Conservation (phyloP, 2,329 filamentous ascomycete species). For the Arthrinium phaeospermum region DNA sequence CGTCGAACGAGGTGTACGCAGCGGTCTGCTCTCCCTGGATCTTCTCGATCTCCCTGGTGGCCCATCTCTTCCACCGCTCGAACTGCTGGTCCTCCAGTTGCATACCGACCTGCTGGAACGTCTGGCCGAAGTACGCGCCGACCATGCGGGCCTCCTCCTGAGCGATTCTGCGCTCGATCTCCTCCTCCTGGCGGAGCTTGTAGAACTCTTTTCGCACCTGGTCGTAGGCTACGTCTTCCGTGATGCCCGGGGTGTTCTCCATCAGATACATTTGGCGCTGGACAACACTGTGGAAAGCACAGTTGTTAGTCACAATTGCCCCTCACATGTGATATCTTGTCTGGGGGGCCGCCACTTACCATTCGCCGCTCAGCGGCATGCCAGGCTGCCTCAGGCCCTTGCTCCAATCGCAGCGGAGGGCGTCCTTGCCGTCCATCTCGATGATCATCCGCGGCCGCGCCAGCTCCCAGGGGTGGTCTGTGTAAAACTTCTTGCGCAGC, state of each 20-base stretch:
- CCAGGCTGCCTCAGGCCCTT: conserved; percentile 74
- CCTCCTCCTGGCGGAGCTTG: conserved; percentile 77
- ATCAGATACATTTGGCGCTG: conserved; percentile 91
- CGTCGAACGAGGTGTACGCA: conserved; percentile 30
- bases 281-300: conserved; percentile 69
- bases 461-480: conserved; percentile 96
- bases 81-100: conserved; percentile 79
- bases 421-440: conserved; percentile 85
- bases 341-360: conserved; percentile 54
- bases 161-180: conserved; percentile 82
- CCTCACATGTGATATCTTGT: neutral
- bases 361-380: conserved; percentile 82
- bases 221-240: conserved; percentile 79
- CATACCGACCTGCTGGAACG: conserved; percentile 77
- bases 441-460: conserved; percentile 85
- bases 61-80: conserved; percentile 76
- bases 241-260: conserved; percentile 63
- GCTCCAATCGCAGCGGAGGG: conserved; percentile 79
- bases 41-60: conserved; percentile 33
- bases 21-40: conserved; percentile 33
- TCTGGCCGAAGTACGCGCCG: conserved; percentile 88
- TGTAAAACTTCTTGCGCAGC: conserved; percentile 82
- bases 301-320: conserved; percentile 19
- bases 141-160: conserved; percentile 85
- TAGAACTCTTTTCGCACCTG: conserved; percentile 90